Percentiles rank a stretch among this genome's conserved stretches.
Evolutionary conservation across 495 filamentous ascomycete species (phyloP).

Genomic region (Aspergillus taichungensis): DNA sequence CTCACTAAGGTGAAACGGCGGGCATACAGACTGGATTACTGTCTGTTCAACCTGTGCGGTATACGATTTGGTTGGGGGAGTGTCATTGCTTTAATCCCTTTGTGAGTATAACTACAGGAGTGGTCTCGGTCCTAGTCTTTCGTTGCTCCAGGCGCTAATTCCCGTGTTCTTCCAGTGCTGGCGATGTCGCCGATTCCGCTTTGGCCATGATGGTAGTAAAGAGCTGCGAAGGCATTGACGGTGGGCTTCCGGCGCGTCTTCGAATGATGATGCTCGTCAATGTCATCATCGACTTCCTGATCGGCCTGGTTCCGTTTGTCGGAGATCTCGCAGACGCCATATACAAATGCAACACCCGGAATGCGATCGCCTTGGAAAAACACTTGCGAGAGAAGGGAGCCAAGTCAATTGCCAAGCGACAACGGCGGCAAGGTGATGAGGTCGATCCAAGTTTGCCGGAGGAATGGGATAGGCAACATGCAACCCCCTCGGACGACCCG

Average conservation of each 20-base stretch:
- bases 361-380: constrained; percentile 65
- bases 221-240: constrained; percentile 59
- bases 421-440: constrained; percentile 7
- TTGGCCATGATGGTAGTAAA: constrained; percentile 57
- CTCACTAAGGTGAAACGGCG: constrained; percentile 70
- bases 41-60: constrained; percentile 63
- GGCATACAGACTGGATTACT: constrained; percentile 76
- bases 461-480: constrained; percentile 32
- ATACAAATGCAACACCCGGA: constrained; percentile 65
- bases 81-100: constrained; percentile 73
- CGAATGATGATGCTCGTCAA: constrained; percentile 65
- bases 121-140: too few species aligned
- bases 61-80: constrained; percentile 75
- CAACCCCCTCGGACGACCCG: constrained; percentile 5
- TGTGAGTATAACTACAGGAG: constrained; percentile 39
- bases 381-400: constrained; percentile 48
- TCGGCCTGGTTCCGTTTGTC: constrained; percentile 77
- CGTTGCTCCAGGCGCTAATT: constrained; percentile 2
- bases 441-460: constrained; percentile 33
- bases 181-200: constrained; percentile 61
- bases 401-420: constrained; percentile 16
- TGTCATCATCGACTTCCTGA: constrained; percentile 64
- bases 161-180: constrained; percentile 41
- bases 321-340: constrained; percentile 73
- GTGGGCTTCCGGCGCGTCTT: constrained; percentile 52